Evolutionary conservation across 169 alveolate genomes (phyloP).

Genomic region (Cryptosporidium baileyi): DNA sequence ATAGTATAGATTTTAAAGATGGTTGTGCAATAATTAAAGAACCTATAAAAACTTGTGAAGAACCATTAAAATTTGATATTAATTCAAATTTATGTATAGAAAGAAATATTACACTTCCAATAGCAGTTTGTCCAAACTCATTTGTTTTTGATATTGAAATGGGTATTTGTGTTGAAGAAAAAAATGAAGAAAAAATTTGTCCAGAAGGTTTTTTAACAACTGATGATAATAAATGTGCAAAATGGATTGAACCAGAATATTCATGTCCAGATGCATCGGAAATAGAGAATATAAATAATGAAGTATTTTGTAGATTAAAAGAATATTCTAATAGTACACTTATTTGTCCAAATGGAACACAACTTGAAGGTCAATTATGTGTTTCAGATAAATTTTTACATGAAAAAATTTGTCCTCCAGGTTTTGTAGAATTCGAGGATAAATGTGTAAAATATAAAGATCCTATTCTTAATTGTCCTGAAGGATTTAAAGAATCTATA

Average conservation of each 20-base stretch:
- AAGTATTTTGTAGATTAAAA: neutral
- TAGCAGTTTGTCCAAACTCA: conserved; percentile 15
- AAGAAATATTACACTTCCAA: conserved; percentile 11
- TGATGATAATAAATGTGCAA: conserved; percentile 11
- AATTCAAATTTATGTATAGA: conserved; percentile 9
- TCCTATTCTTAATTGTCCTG: conserved; percentile 38
- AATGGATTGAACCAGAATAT: conserved; percentile 39
- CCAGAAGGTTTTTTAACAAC: conserved; percentile 27
- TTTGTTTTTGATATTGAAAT: conserved; percentile 1
- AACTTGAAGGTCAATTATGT: conserved; percentile 33
- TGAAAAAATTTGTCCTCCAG: conserved; percentile 38
- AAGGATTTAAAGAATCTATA: conserved; percentile 16
- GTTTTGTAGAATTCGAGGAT: conserved; percentile 35
- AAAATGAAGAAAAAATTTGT: neutral
- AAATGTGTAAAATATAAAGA: conserved; percentile 15
- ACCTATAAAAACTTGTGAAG: conserved; percentile 28
- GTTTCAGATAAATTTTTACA: neutral
- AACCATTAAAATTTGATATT: neutral
- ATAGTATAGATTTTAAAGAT: conserved; percentile 37
- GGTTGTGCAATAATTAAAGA: conserved; percentile 27
- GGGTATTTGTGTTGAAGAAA: conserved; percentile 8
- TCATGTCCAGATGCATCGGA: conserved; percentile 6
- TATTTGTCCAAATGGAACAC: conserved; percentile 23
- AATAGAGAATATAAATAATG: neutral
- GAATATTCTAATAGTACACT: neutral